These are phyloP conservation scores for Saraca asoca DNA, from an alignment of 331 rosid species.

Conservation along the genomic window DNA sequence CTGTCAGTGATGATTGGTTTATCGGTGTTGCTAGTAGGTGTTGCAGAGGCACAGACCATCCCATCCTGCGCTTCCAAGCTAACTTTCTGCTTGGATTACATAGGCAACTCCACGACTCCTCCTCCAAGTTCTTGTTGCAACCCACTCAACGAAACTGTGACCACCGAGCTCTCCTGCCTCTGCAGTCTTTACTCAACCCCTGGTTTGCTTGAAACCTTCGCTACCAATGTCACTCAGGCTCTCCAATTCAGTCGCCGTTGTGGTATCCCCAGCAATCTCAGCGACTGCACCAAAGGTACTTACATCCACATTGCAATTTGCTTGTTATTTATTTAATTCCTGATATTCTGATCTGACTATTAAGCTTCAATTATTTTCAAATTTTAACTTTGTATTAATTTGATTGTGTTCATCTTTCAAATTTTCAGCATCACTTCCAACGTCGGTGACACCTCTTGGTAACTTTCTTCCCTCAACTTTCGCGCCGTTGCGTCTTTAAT, in stretches of 20 bases:
- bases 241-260: constrained; percentile 43
- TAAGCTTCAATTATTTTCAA: not conserved
- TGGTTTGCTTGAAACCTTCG: constrained; percentile 24
- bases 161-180: constrained; percentile 47
- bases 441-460: constrained; percentile 27
- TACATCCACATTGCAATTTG: not conserved
- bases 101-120: constrained; percentile 28
- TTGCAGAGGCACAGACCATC: constrained; percentile 28
- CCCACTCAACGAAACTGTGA: constrained; percentile 40
- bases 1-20: constrained; percentile 1
- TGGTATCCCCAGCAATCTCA: constrained; percentile 26
- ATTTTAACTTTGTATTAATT: not conserved
- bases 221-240: constrained; percentile 36
- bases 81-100: constrained; percentile 25
- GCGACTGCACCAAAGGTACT: constrained; percentile 56
- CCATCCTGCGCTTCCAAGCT: constrained; percentile 37
- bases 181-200: constrained; percentile 49
- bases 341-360: no score
- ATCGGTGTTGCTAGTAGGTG: not conserved
- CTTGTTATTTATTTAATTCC: not conserved
- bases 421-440: constrained; percentile 9
- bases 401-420: no score
- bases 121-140: constrained; percentile 62
- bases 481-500: not conserved
- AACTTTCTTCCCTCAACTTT: not conserved